Base-by-base conservation (phyloP, 345 rosid genomes). In the Balakata baccata region DNA sequence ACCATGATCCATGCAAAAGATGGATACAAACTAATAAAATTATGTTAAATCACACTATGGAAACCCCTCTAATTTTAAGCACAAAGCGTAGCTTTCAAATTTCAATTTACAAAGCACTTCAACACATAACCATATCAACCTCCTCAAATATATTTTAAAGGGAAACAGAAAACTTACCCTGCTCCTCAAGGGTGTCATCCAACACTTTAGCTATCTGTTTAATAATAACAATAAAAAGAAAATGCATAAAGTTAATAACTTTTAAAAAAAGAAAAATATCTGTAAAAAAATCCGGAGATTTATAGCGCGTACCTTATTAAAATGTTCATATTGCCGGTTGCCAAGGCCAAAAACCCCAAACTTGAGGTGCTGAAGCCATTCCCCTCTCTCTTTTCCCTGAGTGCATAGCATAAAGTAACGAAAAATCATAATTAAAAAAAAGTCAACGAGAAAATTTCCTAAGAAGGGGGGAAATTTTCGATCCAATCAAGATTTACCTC, bases 301-400 rank as follows among this genome's bases (percentile, higher is more conserved):
- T 47, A 20, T 14, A 68, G 37, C 12, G 3, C 6, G 64, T 25
- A 90, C 98, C 99, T 96, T 91, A 77, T 95, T 95, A 79, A 95
- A 95, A 80, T 95, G 98, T 69, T 92, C 99, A 72, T 95, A 95
- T 68, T 95, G 99, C 77, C 90, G 86, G 86, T 96, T 96, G 47
- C 98, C 99, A 18, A 96, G 89, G 49, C 97, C 99, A 89, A 96
- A 96, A 22, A 96, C 90, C 70, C 90, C 99, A 46, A 83, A 96
- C 72, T 87, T 85, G 79, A 96, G 79, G 76, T 84, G 80, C 66
- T 85, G 86, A 67, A 90, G 85, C 89, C 96, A 90, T 71, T 86
- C 87, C 51, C 86, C 96, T 58, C 87, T 86, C 77, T 89, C 99
- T 51, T 85, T 75, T 29, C 89, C 94, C 99, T 96, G 75, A 47